phyloP scores from a whole-genome alignment of 805 yeast genomes.

The Candida sithepensis region DNA sequence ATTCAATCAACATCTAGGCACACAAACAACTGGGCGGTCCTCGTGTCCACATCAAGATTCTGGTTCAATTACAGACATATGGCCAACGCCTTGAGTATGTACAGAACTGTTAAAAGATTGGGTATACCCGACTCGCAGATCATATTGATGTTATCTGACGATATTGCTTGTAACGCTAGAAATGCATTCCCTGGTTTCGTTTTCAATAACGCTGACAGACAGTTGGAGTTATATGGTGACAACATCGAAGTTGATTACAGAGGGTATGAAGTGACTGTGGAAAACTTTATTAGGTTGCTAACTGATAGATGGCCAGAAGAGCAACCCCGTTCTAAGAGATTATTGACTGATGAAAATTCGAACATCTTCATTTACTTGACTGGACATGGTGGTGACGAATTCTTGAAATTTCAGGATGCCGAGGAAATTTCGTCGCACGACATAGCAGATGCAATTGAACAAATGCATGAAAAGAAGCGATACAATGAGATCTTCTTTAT shows the following conservation, averaged over 20 bases:
- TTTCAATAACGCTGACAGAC: constrained; percentile 89
- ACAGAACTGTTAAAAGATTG: constrained; percentile 89
- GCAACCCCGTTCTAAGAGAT: constrained; percentile 87
- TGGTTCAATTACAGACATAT: constrained; percentile 99
- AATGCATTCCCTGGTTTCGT: constrained; percentile 96
- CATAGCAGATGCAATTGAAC: constrained; percentile 94
- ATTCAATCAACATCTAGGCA: constrained; percentile 39
- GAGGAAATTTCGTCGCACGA: constrained; percentile 96
- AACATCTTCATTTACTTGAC: constrained; percentile 94
- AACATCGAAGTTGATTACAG: constrained; percentile 94
- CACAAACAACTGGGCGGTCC: constrained; percentile 75
- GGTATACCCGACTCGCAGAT: constrained; percentile 99
- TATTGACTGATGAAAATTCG: constrained; percentile 89
- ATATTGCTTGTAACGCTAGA: constrained; percentile 94
- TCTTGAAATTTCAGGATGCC: constrained; percentile 95
- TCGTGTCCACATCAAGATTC: constrained; percentile 92
- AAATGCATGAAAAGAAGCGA: constrained; percentile 93
- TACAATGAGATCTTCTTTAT: constrained; percentile 94
- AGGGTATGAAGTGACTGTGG: constrained; percentile 98
- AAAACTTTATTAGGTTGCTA: constrained; percentile 84
- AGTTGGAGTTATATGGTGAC: constrained; percentile 89
- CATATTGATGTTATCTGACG: constrained; percentile 93
- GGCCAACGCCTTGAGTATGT: constrained; percentile 93
- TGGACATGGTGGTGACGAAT: constrained; percentile 98
- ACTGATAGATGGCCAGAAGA: constrained; percentile 96